A percentile compares a stretch with the other conserved stretches of the same genome.
These are phyloP conservation scores for Veloporphyrellus conicus DNA, from an alignment of 1,284 basidiomycete genomes.

Conservation along the genomic window DNA sequence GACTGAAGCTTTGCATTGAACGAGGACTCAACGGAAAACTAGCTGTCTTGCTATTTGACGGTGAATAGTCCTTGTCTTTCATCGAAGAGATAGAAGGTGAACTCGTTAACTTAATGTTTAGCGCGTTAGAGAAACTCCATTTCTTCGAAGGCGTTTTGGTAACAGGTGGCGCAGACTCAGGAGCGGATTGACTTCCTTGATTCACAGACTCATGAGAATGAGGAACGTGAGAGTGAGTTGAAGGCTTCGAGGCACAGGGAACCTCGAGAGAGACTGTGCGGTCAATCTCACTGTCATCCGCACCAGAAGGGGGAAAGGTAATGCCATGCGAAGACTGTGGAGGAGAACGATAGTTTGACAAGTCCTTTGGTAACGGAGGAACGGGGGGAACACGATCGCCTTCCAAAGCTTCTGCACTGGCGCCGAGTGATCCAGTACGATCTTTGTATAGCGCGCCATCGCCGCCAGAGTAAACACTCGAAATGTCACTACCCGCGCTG, in stretches of 20 bases:
- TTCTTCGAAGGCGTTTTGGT: constrained; percentile 84
- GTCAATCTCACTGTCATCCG: constrained; percentile 37
- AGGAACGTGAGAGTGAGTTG: constrained; percentile 23
- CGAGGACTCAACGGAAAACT: constrained; percentile 61
- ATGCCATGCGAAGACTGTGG: constrained; percentile 51
- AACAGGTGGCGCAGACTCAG: constrained; percentile 39
- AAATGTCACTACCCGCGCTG: constrained; percentile 83
- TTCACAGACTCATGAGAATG: constrained; percentile 21
- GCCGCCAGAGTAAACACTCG: constrained; percentile 65
- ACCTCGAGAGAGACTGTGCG: constrained; percentile 54
- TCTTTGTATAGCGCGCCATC: constrained; percentile 56
- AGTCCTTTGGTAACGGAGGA: constrained; percentile 90
- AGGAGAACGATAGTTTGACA: constrained; percentile 73
- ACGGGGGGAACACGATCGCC: constrained; percentile 83
- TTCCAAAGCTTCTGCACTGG: constrained; percentile 55
- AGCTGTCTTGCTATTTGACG: constrained; percentile 40
- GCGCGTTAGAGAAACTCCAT: constrained; percentile 90
- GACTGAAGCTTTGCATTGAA: constrained; percentile 53
- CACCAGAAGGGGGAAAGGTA: constrained; percentile 44
- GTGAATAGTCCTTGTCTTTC: constrained; percentile 37
- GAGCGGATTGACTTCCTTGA: constrained; percentile 36
- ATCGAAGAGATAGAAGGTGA: constrained; percentile 60
- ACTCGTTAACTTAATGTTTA: constrained; percentile 75
- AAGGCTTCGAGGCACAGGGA: constrained; percentile 37
- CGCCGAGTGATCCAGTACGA: constrained; percentile 55